Evolutionary conservation across 2,329 filamentous ascomycete species (phyloP).

Genomic region (Clarireedia paspali): DNA sequence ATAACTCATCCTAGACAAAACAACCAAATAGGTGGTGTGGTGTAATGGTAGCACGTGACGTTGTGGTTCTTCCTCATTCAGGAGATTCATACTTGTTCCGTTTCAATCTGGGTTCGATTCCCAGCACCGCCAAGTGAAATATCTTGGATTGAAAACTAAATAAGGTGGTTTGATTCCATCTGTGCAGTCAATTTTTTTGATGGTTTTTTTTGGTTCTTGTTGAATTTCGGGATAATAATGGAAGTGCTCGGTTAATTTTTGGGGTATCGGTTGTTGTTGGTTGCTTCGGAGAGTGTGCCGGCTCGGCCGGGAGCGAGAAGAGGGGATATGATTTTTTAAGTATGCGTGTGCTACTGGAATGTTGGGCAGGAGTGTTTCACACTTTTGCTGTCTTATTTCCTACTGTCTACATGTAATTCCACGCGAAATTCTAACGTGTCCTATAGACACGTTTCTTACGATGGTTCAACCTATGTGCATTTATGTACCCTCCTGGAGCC

Average conservation of each 20-base stretch:
- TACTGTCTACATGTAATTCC: no score
- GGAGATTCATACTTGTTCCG: conserved; percentile 20
- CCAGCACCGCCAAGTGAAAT: conserved; percentile 26
- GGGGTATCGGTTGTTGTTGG: neutral
- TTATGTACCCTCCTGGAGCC: no score
- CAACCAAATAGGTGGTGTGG: conserved; percentile 12
- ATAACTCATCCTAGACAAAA: neutral
- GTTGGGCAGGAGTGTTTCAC: no score
- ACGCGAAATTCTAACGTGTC: no score
- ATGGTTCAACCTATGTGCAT: no score
- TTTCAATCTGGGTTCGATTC: conserved; percentile 31
- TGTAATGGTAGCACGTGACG: conserved; percentile 29
- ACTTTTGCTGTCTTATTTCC: no score
- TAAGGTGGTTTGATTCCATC: conserved; percentile 15
- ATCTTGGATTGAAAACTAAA: conserved; percentile 21
- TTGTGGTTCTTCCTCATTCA: conserved; percentile 22
- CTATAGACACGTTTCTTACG: no score
- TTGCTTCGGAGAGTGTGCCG: neutral
- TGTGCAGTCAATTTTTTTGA: neutral
- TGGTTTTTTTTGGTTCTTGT: neutral
- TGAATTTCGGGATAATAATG: neutral
- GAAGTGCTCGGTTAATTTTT: neutral
- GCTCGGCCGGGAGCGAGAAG: neutral
- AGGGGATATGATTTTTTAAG: neutral
- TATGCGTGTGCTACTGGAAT: no score